Percentiles rank a stretch among this genome's conserved stretches.
These are phyloP conservation scores for Phlebiopsis gigantea DNA, from an alignment of 768 basidiomycete genomes.

Conservation along the genomic window DNA sequence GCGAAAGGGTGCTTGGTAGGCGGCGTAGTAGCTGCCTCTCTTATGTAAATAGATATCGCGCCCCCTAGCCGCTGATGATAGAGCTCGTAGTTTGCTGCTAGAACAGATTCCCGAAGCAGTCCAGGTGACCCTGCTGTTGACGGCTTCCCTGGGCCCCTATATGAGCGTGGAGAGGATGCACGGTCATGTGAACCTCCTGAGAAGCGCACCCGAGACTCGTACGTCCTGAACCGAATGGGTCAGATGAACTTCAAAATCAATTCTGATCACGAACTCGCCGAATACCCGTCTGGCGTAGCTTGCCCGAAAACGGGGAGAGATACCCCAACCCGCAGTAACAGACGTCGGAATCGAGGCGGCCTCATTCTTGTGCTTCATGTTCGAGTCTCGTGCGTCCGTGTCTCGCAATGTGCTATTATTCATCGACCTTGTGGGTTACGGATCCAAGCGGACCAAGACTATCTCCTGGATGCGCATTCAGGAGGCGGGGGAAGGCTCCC, in stretches of 20 bases:
- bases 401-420: neutral
- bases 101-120: neutral
- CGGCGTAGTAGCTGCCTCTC: neutral
- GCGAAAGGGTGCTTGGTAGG: neutral
- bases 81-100: neutral
- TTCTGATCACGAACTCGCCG: neutral
- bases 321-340: neutral
- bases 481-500: neutral
- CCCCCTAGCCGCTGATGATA: neutral
- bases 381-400: neutral
- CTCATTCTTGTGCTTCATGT: neutral
- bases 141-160: neutral
- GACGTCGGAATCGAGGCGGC: neutral
- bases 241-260: slow-evolving; percentile 1
- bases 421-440: too few species aligned
- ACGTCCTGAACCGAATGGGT: neutral
- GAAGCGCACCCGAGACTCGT: neutral
- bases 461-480: neutral
- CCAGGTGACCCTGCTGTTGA: neutral
- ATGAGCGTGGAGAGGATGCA: neutral
- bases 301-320: too few species aligned
- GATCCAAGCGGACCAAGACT: neutral
- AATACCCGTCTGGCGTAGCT: neutral
- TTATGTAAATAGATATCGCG: neutral
- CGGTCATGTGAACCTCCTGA: neutral